Evolutionary conservation across 192 early-diverging fungal species (phyloP), one percentile per base, ranked within the genome.

Genomic region (Entrophospora sp.): DNA sequence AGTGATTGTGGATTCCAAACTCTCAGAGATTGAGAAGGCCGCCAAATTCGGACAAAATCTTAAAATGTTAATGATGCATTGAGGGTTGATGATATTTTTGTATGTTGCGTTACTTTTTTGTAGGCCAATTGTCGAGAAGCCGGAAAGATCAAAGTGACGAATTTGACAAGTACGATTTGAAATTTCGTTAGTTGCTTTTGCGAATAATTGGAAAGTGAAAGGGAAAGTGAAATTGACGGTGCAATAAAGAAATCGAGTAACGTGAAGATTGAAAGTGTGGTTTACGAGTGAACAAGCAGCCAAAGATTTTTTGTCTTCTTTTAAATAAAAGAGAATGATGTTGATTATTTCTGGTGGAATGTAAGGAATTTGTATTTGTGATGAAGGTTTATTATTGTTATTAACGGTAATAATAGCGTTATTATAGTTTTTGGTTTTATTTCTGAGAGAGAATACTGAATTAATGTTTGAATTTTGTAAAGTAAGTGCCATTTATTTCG

Each of bases 251-350:
- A 64, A 36, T 8, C 44, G 61, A 32, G 44, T 64, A 0, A 28
- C 31, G 14, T 64, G 61, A 18, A 64, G 45, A 36, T 64, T 48
- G 34, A 64, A 64, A 20, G 61, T 64, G 9, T 35, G 42, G 24
- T 64, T 64, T 6, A 64, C 61, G n/a, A 45, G 36, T n/a, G 61
- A 6, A 24, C 61, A 64, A 45, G 61, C 44, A n/a, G 61, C 28
- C 2, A 64, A 45, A 6, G 61, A n/a, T n/a, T n/a, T n/a, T n/a
- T n/a, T n/a, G n/a, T n/a, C n/a, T n/a, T n/a, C n/a, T n/a, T n/a
- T n/a, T n/a, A n/a, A n/a, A n/a, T n/a, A n/a, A n/a, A n/a, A n/a
- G n/a, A n/a, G n/a, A n/a, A n/a, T n/a, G n/a, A n/a, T n/a, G n/a
- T n/a, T n/a, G n/a, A n/a, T n/a, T n/a, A n/a, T n/a, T n/a, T n/a